phyloP scores from a whole-genome alignment of 1,284 basidiomycete genomes.

The Stereum hirsutum region DNA sequence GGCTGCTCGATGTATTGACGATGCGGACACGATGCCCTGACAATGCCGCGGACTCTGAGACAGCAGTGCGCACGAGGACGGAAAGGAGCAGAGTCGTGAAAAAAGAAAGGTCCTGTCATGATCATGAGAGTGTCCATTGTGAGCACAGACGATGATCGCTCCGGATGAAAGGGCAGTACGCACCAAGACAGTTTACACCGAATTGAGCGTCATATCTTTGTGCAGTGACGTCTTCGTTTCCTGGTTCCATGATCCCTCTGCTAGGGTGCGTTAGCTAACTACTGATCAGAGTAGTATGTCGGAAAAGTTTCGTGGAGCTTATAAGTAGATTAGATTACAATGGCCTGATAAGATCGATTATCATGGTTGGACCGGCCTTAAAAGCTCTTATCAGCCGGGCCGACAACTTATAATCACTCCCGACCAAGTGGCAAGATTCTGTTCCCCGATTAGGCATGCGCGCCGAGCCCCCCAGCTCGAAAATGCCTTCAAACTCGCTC shows the following conservation, averaged over 20 bases:
- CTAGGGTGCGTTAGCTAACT: too few relatives aligned
- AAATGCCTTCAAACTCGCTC: too few relatives aligned
- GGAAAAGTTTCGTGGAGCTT: too few relatives aligned
- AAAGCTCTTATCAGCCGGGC: too few relatives aligned
- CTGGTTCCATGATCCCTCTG: constrained; percentile 39
- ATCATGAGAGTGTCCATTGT: constrained; percentile 7
- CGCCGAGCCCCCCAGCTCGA: too few relatives aligned
- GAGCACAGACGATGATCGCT: not conserved
- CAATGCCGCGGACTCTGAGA: constrained; percentile 10
- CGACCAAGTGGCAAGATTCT: too few relatives aligned
- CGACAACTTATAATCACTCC: too few relatives aligned
- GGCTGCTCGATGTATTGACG: constrained; percentile 14
- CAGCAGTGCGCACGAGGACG: constrained; percentile 20
- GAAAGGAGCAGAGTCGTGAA: constrained; percentile 32
- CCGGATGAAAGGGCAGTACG: not conserved
- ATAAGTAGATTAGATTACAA: too few relatives aligned
- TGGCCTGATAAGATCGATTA: too few relatives aligned
- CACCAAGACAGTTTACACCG: constrained; percentile 27
- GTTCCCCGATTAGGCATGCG: too few relatives aligned
- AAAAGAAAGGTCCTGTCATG: constrained; percentile 24
- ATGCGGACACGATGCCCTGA: constrained; percentile 23
- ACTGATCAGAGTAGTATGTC: too few relatives aligned
- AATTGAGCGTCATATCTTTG: constrained; percentile 39
- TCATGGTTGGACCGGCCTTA: too few relatives aligned
- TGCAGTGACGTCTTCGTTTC: constrained; percentile 20